phyloP scores from a whole-genome alignment of 73 alveolate genomes.

The Paramecium caudatum region DNA sequence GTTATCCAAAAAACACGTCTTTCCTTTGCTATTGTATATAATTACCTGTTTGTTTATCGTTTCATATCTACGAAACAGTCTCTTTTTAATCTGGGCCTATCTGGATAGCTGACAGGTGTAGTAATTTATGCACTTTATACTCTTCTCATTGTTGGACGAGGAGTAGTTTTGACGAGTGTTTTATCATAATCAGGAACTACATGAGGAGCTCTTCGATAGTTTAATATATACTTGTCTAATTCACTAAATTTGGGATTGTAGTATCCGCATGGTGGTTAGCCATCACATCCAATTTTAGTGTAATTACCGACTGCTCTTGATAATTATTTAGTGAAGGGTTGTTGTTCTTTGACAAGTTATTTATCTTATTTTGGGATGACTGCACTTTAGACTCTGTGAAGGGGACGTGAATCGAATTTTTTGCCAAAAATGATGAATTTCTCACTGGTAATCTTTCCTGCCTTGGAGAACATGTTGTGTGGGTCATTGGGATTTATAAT shows the following conservation, averaged over 20 bases:
- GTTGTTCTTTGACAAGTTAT: neutral
- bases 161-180: slow-evolving; percentile 2
- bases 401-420: slow-evolving; percentile 50
- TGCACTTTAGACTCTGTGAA: neutral
- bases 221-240: slow-evolving; percentile 49
- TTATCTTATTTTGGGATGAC: too few species aligned
- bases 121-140: neutral
- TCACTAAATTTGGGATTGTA: slow-evolving; percentile 72
- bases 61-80: slow-evolving; percentile 55
- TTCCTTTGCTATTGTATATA: neutral
- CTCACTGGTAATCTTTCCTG: slow-evolving; percentile 75
- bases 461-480: slow-evolving; percentile 74
- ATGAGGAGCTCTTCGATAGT: neutral
- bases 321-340: slow-evolving; percentile 58
- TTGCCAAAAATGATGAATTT: slow-evolving; percentile 65
- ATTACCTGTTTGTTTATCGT: slow-evolving; percentile 29
- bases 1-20: slow-evolving; percentile 38
- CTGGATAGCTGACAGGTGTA: too few species aligned
- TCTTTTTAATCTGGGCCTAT: neutral
- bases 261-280: slow-evolving; percentile 70
- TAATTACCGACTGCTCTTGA: slow-evolving; percentile 55
- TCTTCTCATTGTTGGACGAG: neutral
- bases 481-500: slow-evolving; percentile 61
- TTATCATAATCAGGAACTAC: slow-evolving; percentile 39
- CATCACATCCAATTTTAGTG: slow-evolving; percentile 32